Base-by-base conservation (phyloP, 2,329 filamentous ascomycete species). In the Aspergillus luchuensis region DNA sequence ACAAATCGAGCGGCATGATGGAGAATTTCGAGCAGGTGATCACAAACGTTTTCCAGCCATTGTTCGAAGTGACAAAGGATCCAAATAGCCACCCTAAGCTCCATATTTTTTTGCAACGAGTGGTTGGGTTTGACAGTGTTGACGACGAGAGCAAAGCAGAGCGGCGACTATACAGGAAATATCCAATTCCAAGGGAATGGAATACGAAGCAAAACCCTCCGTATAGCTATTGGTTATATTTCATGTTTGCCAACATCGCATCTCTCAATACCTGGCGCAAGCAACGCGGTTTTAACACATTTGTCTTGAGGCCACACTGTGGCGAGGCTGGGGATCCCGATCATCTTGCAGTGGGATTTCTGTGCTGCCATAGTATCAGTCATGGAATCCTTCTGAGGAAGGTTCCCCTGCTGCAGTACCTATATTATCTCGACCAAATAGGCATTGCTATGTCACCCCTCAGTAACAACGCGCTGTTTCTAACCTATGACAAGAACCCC, bases 171-270 rank as follows among this genome's bases (percentile, higher is more conserved):
- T 97, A 92, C 80, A 90, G 89, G 72, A 99, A 99, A 75, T 99
- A 96, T 67, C 95, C 95, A 0, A 88, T 95, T 21, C 94, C 95
- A 4, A 90, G 88, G 63, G 87, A 88, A 57, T 99, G 95, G 95
- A 86, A 88, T 65, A 92, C 92, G 0, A 92, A 91, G 70, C 93
- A 98, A 76, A 99, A 99, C 72, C 95, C 95, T 13, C 95, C 95
- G 0, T 99, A 99, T 80, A 97, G 91, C 74, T 99, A 99, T 79
- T 99, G 95, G 95, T 91, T 98, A 72, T 99, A 99, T 79, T 96
- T 97, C 72, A 84, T 98, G 56, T 98, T 95, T 72, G 89, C 95
- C 64, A 99, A 99, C 76, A 92, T 97, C 76, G 85, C 90, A 0
- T 97, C 93, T 8, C 84, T 99, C 68, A 99, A 99, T 73, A 86